Evolutionary conservation across 768 basidiomycete genomes (phyloP).

Genomic region (Boletus speciosus): DNA sequence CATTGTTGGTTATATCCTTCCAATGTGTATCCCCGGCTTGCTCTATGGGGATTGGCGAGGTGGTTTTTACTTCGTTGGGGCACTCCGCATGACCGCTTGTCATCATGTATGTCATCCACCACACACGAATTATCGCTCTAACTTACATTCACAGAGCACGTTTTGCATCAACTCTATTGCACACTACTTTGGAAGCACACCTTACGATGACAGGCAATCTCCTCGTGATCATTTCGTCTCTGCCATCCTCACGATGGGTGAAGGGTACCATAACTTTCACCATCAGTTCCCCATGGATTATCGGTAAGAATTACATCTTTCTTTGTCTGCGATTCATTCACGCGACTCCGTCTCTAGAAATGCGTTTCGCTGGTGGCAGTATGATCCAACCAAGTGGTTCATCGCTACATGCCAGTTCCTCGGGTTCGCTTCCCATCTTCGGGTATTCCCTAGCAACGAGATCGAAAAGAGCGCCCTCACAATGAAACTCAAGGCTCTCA

Average conservation of each 20-base stretch:
- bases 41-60: slow-evolving; percentile 76
- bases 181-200: slow-evolving; percentile 76
- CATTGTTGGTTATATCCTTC: slow-evolving; percentile 69
- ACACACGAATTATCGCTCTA: neutral
- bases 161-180: slow-evolving; percentile 90
- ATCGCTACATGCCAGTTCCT: slow-evolving; percentile 60
- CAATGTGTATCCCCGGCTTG: slow-evolving; percentile 64
- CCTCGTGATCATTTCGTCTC: slow-evolving; percentile 80
- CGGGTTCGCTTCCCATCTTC: slow-evolving; percentile 77
- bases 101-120: slow-evolving; percentile 62
- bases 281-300: slow-evolving; percentile 85
- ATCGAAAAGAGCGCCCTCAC: slow-evolving; percentile 77
- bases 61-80: slow-evolving; percentile 74
- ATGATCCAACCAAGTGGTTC: slow-evolving; percentile 77
- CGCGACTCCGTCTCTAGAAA: slow-evolving; percentile 41
- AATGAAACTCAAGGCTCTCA: slow-evolving; percentile 79
- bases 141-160: slow-evolving; percentile 50
- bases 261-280: slow-evolving; percentile 73
- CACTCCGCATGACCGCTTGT: slow-evolving; percentile 65
- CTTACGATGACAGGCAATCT: slow-evolving; percentile 77
- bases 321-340: slow-evolving; percentile 1
- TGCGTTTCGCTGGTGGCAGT: slow-evolving; percentile 70
- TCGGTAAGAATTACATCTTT: slow-evolving; percentile 14
- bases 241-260: slow-evolving; percentile 74
- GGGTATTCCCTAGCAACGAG: slow-evolving; percentile 85